Base-by-base conservation (phyloP, 1,284 basidiomycete species). In the Tilletia caries region DNA sequence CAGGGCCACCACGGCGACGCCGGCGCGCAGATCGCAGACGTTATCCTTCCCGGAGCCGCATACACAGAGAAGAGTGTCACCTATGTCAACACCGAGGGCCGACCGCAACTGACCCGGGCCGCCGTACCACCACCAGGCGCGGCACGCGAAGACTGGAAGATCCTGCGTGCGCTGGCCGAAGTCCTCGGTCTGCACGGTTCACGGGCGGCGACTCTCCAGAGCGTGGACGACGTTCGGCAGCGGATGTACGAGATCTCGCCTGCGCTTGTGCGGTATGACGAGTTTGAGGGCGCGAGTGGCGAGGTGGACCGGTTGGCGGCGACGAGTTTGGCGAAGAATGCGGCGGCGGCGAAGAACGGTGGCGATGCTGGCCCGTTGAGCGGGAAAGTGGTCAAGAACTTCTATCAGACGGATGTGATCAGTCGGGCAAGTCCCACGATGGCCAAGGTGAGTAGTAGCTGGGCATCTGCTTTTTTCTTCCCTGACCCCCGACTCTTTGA, bases 1-100 rank as follows among this genome's bases (percentile, higher is more conserved):
- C 96, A 98, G 84, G 96, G 96, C 60, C 95, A 98, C 85, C 95
- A 98, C 83, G 96, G 96, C 83, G 96, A 99, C 83, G 87, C 93
- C 54, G 95, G 96, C 66, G 96, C 96, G 2, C 92, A 95, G 81
- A 90, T 95, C 66, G 96, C 96, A 23, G 95, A 98, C 83, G 94
- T 98, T 70, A 93, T 92, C 83, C 86, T 98, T 52, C 96, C 96
- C 54, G 93, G 89, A 32, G 88, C 91, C 29, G 95, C 95, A 1
- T 98, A 98, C 86, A 98, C 95, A 1, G 96, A 99, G 86, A 98
- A 98, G 86, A 87, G 89, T 13, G 88, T 88, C 66, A 97, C 94
- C 1, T 98, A 93, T 92, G 89, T 98, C 71, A 99, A 98, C 86
- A 95, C 95, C 0, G 96, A 99, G 84, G 96, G 96, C 66, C 89